Percentiles rank a stretch among this genome's conserved stretches.
Conservation (phyloP, 495 filamentous ascomycete genomes). For the Penicillium herquei region DNA sequence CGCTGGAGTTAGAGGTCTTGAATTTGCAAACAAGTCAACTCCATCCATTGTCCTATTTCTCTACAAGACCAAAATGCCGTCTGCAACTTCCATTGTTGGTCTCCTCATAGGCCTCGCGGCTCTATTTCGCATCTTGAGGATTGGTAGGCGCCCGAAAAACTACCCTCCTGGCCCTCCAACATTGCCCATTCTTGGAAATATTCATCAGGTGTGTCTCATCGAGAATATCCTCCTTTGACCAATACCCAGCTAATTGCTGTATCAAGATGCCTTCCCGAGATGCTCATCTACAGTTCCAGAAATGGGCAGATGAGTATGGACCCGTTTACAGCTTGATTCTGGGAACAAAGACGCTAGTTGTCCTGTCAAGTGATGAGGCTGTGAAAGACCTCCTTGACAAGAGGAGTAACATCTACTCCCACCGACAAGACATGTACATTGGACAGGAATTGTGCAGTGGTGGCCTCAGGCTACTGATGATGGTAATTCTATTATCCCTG, state of each 20-base stretch:
- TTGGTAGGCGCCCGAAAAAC: too few species aligned
- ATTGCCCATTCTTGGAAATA: not conserved
- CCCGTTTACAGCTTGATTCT: not conserved
- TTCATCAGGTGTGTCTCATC: not conserved
- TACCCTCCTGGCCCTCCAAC: not conserved
- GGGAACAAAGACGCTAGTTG: not conserved
- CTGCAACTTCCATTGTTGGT: too few species aligned
- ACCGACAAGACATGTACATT: slow-evolving; percentile 51
- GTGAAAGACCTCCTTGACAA: slow-evolving; percentile 61
- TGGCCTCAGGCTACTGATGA: slow-evolving; percentile 6
- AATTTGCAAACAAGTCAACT: too few species aligned
- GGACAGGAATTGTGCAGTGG: slow-evolving; percentile 37
- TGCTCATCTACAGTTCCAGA: not conserved
- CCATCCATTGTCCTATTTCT: too few species aligned
- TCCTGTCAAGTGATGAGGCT: slow-evolving; percentile 36
- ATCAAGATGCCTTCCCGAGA: not conserved
- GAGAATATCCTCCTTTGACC: not conserved
- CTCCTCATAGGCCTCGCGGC: too few species aligned
- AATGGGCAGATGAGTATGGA: not conserved
- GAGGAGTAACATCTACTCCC: slow-evolving; percentile 57
- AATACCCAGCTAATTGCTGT: not conserved
- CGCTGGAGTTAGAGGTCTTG: too few species aligned
- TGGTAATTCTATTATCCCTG: not conserved
- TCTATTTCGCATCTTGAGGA: too few species aligned
- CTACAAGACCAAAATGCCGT: too few species aligned